phyloP scores from a whole-genome alignment of 306 rosid genomes.

The Dryas drummondii region DNA sequence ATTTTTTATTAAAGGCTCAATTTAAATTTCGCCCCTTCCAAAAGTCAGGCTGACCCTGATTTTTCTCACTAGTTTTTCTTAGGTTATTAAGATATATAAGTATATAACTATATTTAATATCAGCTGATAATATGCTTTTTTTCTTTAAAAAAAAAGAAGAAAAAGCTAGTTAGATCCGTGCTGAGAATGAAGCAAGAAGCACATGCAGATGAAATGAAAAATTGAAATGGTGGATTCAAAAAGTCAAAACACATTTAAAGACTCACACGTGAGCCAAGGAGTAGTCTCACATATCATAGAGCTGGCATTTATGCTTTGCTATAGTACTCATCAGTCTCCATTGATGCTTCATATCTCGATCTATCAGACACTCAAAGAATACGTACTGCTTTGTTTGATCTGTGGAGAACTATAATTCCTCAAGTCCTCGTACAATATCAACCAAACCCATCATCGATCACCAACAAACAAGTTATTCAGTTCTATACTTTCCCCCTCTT shows the following conservation, averaged over 20 bases:
- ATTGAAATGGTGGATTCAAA: slow-evolving; percentile 36
- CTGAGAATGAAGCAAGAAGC: slow-evolving; percentile 42
- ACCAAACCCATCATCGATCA: slow-evolving; percentile 16
- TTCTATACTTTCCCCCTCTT: not conserved
- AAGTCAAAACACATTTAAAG: slow-evolving; percentile 87
- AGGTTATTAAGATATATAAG: slow-evolving; percentile 21
- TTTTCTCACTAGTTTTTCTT: not conserved
- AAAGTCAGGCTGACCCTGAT: too few species aligned
- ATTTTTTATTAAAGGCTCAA: too few species aligned
- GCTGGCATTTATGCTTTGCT: slow-evolving; percentile 37
- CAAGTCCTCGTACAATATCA: slow-evolving; percentile 36
- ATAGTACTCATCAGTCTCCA: slow-evolving; percentile 16
- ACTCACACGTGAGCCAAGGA: slow-evolving; percentile 73
- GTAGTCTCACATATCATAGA: slow-evolving; percentile 34
- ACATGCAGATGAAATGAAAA: slow-evolving; percentile 62
- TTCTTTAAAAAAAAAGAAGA: not conserved
- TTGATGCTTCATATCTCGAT: slow-evolving; percentile 16
- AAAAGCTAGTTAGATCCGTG: not conserved
- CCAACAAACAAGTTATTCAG: not conserved
- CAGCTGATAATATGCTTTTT: too few species aligned
- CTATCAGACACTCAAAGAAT: not conserved
- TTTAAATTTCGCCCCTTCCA: too few species aligned
- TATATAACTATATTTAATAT: too few species aligned
- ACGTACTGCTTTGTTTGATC: not conserved
- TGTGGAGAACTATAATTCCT: slow-evolving; percentile 13